A percentile compares a stretch with the other conserved stretches of the same genome.
Evolutionary conservation across 495 filamentous ascomycete genomes (phyloP).

Genomic region (Aspergillus homomorphus): DNA sequence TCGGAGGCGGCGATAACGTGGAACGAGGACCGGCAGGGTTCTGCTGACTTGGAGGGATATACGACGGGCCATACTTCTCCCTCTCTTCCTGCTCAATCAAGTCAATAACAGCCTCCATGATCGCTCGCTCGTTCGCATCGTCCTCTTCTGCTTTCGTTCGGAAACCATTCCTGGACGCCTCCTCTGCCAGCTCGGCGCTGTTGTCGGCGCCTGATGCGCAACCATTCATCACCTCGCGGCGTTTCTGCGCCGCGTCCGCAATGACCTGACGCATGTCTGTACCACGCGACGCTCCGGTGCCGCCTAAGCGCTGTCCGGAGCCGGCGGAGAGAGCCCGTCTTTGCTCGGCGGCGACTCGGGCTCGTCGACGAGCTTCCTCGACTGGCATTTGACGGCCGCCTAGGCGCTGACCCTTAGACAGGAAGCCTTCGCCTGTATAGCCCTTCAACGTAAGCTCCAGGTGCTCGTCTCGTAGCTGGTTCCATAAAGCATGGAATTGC

Average conservation of each 20-base stretch:
- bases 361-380: conserved; percentile 73
- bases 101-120: conserved; percentile 82
- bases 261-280: conserved; percentile 74
- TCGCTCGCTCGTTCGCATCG: conserved; percentile 86
- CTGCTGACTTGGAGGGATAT: conserved; percentile 59
- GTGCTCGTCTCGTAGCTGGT: conserved; percentile 83
- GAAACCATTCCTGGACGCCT: conserved; percentile 71
- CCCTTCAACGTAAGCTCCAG: conserved; percentile 71
- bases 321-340: conserved; percentile 55
- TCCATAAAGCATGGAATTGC: conserved; percentile 81
- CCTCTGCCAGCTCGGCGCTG: conserved; percentile 58
- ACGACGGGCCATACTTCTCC: conserved; percentile 62
- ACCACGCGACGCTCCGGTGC: conserved; percentile 56
- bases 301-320: conserved; percentile 74
- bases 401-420: conserved; percentile 68
- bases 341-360: conserved; percentile 73
- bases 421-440: conserved; percentile 89
- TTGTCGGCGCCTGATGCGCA: conserved; percentile 70
- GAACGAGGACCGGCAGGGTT: conserved; percentile 56
- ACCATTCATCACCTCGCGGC: conserved; percentile 64
- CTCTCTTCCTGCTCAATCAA: conserved; percentile 82
- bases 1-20: conserved; percentile 21
- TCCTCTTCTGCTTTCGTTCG: conserved; percentile 83
- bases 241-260: conserved; percentile 65
- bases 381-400: conserved; percentile 65